Percentiles rank a stretch among this genome's conserved stretches.
Conservation (phyloP, 1,139 yeast genomes). For the Candida glucosophila region DNA sequence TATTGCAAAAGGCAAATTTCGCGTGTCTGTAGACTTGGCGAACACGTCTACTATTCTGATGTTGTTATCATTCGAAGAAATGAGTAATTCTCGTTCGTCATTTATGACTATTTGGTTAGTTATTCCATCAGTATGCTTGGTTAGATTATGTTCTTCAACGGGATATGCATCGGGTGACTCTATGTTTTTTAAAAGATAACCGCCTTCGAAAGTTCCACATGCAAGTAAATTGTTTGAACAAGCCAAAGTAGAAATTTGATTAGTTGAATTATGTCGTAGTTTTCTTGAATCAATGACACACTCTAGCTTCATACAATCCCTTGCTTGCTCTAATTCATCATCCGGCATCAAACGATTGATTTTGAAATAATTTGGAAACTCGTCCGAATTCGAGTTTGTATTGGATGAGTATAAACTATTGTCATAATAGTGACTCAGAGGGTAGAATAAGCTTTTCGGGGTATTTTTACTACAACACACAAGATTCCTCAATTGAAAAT, state of each 20-base stretch:
- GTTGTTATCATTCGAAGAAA: conserved; percentile 43
- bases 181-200: conserved; percentile 29
- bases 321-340: conserved; percentile 12
- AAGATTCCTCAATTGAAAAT: conserved; percentile 49
- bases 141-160: conserved; percentile 31
- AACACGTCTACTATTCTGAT: conserved; percentile 33
- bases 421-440: conserved; percentile 28
- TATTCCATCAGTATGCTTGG: conserved; percentile 41
- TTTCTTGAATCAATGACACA: conserved; percentile 33
- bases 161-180: conserved; percentile 11
- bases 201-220: conserved; percentile 52
- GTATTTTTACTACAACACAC: conserved; percentile 37
- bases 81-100: conserved; percentile 17
- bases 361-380: conserved; percentile 26
- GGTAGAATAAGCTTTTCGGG: conserved; percentile 31
- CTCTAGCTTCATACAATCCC: conserved; percentile 22
- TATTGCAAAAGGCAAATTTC: conserved; percentile 31
- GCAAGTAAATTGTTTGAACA: conserved; percentile 35
- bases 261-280: conserved; percentile 22
- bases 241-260: conserved; percentile 40
- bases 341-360: conserved; percentile 26
- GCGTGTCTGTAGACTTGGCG: conserved; percentile 8
- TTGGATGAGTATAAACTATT: conserved; percentile 6
- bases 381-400: conserved; percentile 10
- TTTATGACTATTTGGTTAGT: conserved; percentile 43